Evolutionary conservation across 1,284 basidiomycete species (phyloP), one percentile per base, ranked within the genome.

Genomic region (Polyporus tsugae): DNA sequence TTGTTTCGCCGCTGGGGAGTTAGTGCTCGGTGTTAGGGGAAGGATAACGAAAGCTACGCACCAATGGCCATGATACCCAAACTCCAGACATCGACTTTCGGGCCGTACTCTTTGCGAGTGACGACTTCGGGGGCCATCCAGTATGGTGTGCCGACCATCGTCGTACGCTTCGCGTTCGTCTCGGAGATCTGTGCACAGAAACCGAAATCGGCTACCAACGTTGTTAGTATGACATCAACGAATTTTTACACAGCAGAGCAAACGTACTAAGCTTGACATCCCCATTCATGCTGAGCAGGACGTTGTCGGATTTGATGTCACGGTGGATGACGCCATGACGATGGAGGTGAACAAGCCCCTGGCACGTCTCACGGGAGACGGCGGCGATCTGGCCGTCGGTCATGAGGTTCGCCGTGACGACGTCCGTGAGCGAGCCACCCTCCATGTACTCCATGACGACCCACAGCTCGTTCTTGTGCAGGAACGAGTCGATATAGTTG

Each of bases 381-480:
- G 96, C 96, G 0, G 96, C 96, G 73, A 99, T 99, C 82, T 98
- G 97, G 5, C 92, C 92, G 77, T 94, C 92, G 1, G 95, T 96
- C 96, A 99, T 98, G 78, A 98, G 84, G 80, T 98, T 98, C 65
- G 95, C 95, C 2, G 96, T 98, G 73, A 99, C 96, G 68, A 99
- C 96, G 77, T 99, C 97, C 0, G 97, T 99, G 67, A 99, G 83
- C 57, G 91, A 90, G 52, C 92, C 92, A 58, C 97, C 97, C 82
- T 99, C 97, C 97, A 99, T 99, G 83, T 98, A 99, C 85, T 99
- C 97, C 97, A 99, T 99, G 68, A 99, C 96, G 62, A 99, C 97
- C 98, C 98, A 99, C 3, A 99, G 87, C 79, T 99, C 97, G 78
- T 98, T 98, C 85, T 95, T 96, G 85, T 96, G 90, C 52, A 99